These are phyloP conservation scores for Colletotrichum endophyticum DNA, from an alignment of 2,329 filamentous ascomycete species.

Conservation along the genomic window DNA sequence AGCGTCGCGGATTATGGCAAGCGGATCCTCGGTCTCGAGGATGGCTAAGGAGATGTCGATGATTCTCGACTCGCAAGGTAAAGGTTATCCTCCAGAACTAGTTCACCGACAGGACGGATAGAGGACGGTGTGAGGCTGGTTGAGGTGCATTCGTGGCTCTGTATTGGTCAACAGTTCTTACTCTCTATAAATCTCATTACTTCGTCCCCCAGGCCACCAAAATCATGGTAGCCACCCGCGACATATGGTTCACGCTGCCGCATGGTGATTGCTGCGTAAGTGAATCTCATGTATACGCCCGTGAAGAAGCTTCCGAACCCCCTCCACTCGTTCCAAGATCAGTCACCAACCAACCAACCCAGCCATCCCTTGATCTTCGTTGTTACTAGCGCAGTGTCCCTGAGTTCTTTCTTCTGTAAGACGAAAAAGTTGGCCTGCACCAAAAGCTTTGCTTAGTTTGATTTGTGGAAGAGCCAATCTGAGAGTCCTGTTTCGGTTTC, in stretches of 20 bases:
- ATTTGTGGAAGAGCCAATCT: background rate
- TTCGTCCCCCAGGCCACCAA: background rate
- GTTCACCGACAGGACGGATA: background rate
- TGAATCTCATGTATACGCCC: too few relatives aligned
- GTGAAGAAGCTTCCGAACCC: too few relatives aligned
- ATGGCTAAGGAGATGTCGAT: background rate
- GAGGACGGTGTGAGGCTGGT: background rate
- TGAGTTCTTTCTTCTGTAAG: too few relatives aligned
- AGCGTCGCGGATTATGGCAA: background rate
- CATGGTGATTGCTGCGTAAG: too few relatives aligned
- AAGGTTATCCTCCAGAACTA: background rate
- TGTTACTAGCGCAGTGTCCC: too few relatives aligned
- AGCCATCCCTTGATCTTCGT: too few relatives aligned
- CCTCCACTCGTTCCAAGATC: too few relatives aligned
- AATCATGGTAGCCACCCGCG: too few relatives aligned
- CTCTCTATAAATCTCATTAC: background rate
- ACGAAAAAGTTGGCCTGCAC: background rate
- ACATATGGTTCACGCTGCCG: too few relatives aligned
- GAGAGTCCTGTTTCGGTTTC: background rate
- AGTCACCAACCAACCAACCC: too few relatives aligned
- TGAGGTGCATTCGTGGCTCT: background rate
- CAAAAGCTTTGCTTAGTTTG: background rate
- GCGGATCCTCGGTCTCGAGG: background rate
- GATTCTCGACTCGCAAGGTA: background rate
- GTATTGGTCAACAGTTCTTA: background rate